phyloP scores from a whole-genome alignment of 768 basidiomycete species.

The Rickenella mellea region DNA sequence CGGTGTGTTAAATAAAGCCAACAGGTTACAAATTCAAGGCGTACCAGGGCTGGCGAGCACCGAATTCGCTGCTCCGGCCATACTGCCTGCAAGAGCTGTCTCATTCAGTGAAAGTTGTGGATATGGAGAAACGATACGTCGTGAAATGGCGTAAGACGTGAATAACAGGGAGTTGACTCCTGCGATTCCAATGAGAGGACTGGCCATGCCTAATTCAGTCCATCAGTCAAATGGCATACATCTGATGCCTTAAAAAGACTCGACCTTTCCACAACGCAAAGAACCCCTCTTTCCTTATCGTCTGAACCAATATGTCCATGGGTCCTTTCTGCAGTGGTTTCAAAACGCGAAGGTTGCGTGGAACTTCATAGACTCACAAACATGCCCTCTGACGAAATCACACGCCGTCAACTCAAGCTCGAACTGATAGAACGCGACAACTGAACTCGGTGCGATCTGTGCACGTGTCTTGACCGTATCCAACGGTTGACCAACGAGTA shows the following conservation, averaged over 20 bases:
- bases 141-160: constrained; percentile 76
- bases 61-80: constrained; percentile 89
- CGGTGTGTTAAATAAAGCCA: neutral
- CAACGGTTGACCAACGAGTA: constrained; percentile 87
- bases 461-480: constrained; percentile 87
- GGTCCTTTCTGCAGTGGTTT: constrained; percentile 64
- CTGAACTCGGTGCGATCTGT: constrained; percentile 74
- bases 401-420: constrained; percentile 5
- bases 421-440: constrained; percentile 8
- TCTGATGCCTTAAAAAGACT: no score
- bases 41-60: constrained; percentile 83
- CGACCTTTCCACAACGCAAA: constrained; percentile 92
- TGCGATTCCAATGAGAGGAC: constrained; percentile 85
- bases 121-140: constrained; percentile 81
- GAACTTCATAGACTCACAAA: constrained; percentile 55
- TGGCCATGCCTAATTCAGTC: constrained; percentile 68
- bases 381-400: constrained; percentile 54
- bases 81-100: constrained; percentile 76
- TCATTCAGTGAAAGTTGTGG: constrained; percentile 73
- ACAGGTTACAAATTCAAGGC: no score
- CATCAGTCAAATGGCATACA: neutral
- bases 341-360: neutral
- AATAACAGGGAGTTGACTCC: constrained; percentile 96
- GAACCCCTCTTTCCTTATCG: constrained; percentile 78
- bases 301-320: constrained; percentile 81